Conservation (phyloP, 148 eudicot species). For the Arctostaphylos glauca region DNA sequence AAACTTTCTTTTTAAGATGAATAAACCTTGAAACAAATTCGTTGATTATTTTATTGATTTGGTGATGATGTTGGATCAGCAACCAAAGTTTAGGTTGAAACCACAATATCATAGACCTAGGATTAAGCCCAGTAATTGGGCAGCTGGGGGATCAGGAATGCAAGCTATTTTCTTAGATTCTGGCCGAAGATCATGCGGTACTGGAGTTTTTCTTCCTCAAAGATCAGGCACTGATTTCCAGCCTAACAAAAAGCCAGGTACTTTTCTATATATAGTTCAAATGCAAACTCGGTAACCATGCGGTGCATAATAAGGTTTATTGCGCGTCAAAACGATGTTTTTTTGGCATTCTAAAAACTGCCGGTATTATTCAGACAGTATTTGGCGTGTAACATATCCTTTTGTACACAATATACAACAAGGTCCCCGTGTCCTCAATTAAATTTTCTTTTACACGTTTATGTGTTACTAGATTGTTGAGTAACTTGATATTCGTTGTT, state of each 20-base stretch:
- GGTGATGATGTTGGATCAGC: conserved; percentile 8
- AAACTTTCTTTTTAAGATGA: not conserved
- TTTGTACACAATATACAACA: too few relatives aligned
- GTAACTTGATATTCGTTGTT: too few relatives aligned
- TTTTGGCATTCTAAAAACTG: too few relatives aligned
- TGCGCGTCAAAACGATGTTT: too few relatives aligned
- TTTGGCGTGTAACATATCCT: too few relatives aligned
- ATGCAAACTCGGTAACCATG: too few relatives aligned
- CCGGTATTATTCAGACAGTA: too few relatives aligned
- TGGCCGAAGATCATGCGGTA: conserved; percentile 42
- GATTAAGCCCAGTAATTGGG: conserved; percentile 24
- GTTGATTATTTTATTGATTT: not conserved
- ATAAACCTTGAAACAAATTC: not conserved
- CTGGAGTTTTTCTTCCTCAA: conserved; percentile 70
- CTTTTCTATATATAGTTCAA: not conserved
- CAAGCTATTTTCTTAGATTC: conserved; percentile 63
- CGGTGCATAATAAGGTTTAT: too few relatives aligned
- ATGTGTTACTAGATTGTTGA: too few relatives aligned
- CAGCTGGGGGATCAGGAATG: conserved; percentile 60
- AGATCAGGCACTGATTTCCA: conserved; percentile 29
- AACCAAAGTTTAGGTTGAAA: conserved; percentile 23
- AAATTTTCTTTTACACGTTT: too few relatives aligned
- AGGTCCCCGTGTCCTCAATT: too few relatives aligned
- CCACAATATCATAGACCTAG: conserved; percentile 31
- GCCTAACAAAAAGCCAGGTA: conserved; percentile 50